Evolutionary conservation across 2,329 filamentous ascomycete genomes (phyloP), one percentile per base, ranked within the genome.

Genomic region (Scedosporium dehoogii): DNA sequence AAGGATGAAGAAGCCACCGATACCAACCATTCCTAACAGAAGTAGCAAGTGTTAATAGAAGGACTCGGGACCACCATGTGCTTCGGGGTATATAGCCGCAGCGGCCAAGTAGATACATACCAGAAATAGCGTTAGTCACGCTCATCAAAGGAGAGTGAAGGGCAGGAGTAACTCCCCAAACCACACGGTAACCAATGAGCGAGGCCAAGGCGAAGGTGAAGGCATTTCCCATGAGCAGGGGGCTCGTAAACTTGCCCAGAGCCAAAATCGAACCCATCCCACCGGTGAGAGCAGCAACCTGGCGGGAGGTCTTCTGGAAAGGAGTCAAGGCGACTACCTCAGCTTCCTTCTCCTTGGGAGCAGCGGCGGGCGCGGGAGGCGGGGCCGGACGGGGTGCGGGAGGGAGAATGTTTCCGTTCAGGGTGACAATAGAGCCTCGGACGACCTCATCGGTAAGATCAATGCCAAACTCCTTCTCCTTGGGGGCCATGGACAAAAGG

Each of bases 81-180:
- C 4, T 6, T 53, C 25, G 21, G 6, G 9, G 3, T n/a, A 23
- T 18, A 21, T 25, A n/a, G 5, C 6, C 14, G 33, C 33, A 41
- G 14, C 14, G n/a, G 7, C 10, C 23, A 16, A 16, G 4, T 3
- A n/a, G 41, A 46, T 16, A 65, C 69, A 16, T 64, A 74, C 88
- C 91, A 38, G 90, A 94, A 68, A 96, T 96, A 29, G 92, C 92
- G 72, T 96, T 96, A 6, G 92, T 96, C 42, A 96, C 91, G 67
- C 89, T 92, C 92, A 96, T 96, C 4, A 96, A 77, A 1, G 91
- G 92, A 1, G 90, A 93, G 73, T 96, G 92, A 4, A 96, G 79
- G 42, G 91, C 90, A 6, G 91, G 91, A 0, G 80, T 78, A 12
- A 96, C 91, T 61, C 91, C 91, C 91, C 91, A 96, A 25, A 96